Base-by-base conservation (phyloP, 805 yeast genomes). In the Candida rishiriensis region DNA sequence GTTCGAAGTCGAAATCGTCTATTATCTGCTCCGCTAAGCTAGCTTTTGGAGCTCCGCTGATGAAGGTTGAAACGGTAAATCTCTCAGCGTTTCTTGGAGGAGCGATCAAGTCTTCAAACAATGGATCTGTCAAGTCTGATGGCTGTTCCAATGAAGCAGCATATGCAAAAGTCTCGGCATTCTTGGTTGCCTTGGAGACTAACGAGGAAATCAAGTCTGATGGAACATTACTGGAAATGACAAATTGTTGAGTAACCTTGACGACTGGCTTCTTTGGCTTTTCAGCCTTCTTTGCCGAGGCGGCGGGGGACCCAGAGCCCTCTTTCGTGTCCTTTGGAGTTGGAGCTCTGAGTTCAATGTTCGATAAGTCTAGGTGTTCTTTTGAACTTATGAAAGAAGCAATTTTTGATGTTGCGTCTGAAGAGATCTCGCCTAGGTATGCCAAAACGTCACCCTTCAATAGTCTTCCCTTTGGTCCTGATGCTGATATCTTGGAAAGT, bases 401-500 rank as follows among this genome's bases (percentile, higher is more conserved):
- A 46, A 90, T 72, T 16, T 67, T 61, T 15, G 65, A 55, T 18
- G 81, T 79, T 7, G 83, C 66, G 9, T 76, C 80, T 33, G 69
- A 55, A 10, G 87, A 65, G 42, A 90, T 85, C 48, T 76, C 65
- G 28, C 98, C 97, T 41, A 90, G 58, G 60, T 78, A 81, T 0
- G 95, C 93, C 52, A 90, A 72, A 1, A 90, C 91, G 63, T 91
- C 99, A 50, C 98, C 98, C 67, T 85, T 87, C 51, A 91, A 72
- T 34, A 91, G 62, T 57, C 96, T 76, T 10, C 98, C 98, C 44
- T 81, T 75, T 28, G 95, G 95, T 16, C 98, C 99, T 1, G 95
- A 74, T 8, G 97, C 95, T 34, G 77, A 70, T 55, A 91, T 87
- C 50, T 83, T 79, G 9, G 69, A 56, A 16, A 85, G 49, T 2